These are phyloP conservation scores for Arthrobotrys iridis DNA, from an alignment of 2,329 filamentous ascomycete species.

Conservation along the genomic window DNA sequence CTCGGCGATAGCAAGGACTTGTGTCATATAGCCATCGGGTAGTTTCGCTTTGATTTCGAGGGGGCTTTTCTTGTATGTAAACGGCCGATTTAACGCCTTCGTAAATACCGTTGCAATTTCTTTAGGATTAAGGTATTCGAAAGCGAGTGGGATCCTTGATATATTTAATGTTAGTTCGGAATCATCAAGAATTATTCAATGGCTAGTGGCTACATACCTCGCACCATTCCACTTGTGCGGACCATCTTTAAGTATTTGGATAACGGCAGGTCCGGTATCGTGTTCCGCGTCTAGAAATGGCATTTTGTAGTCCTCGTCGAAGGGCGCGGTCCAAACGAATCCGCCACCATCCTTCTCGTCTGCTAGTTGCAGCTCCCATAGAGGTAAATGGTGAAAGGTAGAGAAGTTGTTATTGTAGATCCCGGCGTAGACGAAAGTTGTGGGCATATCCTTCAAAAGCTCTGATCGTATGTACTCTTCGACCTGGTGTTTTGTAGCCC, in stretches of 20 bases:
- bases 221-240: slow-evolving; percentile 82
- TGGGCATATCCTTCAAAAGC: slow-evolving; percentile 70
- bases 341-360: slow-evolving; percentile 75
- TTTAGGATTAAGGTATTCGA: slow-evolving; percentile 83
- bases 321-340: slow-evolving; percentile 92
- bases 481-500: slow-evolving; percentile 90
- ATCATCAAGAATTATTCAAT: slow-evolving; percentile 59
- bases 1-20: slow-evolving; percentile 76
- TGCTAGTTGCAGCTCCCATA: slow-evolving; percentile 85
- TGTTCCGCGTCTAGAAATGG: slow-evolving; percentile 98
- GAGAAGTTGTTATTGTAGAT: slow-evolving; percentile 99
- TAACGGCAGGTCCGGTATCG: slow-evolving; percentile 88
- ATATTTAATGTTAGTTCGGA: slow-evolving; percentile 51
- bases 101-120: slow-evolving; percentile 85
- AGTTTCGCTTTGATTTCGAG: slow-evolving; percentile 88
- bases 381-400: slow-evolving; percentile 74
- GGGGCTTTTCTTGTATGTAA: slow-evolving; percentile 78
- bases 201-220: slow-evolving; percentile 64
- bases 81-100: slow-evolving; percentile 78
- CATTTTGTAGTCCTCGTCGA: slow-evolving; percentile 85
- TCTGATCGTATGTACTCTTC: slow-evolving; percentile 90
- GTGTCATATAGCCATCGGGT: slow-evolving; percentile 85
- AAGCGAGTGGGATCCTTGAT: slow-evolving; percentile 90
- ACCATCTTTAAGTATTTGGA: slow-evolving; percentile 96
- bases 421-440: slow-evolving; percentile 94